Base-by-base conservation (phyloP, 257 asterid species). In the Sherardia arvensis region DNA sequence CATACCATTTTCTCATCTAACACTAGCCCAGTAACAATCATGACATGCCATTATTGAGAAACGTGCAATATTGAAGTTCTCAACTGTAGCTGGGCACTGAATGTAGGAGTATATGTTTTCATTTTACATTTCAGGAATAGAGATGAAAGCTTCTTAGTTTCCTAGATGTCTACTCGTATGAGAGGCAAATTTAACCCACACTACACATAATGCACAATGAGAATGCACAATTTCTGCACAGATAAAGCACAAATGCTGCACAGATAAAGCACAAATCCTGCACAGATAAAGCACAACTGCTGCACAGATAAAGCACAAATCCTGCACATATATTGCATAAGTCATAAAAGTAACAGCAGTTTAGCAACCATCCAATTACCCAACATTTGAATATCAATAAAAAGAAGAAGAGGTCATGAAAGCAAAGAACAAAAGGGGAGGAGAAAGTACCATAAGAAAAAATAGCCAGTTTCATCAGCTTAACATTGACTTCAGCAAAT, bases 401-500 rank as follows among this genome's bases (percentile, higher is more conserved):
- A 15, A 57, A 56, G 40, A 26, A 32, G 12, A 63, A 38, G 5
- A 57, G 59, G 47, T 6, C 17, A 40, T 43, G 30, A 55, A 55
- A 43, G 61, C 21, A 38, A 12, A 30, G 23, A 20, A 18, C 62
- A 45, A 26, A 59, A 45, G 32, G 59, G 56, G 54, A 47, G 57
- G 59, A 59, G 33, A 28, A 59, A n/a, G 8, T 76, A 88, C 97
- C 97, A 51, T 84, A 85, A 56, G 96, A 82, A 69, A 90, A 76
- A 64, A 90, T 88, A 8, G 91, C 79, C 71, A 77, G 94, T 73
- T 83, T 90, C 67, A 93, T 72, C 22, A 93, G 79, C 72, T 69
- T 54, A 78, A 90, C 87, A 76, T 97, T 90, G 71, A 81, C 58
- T 72, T 87, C 95, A 32, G 84, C 88, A 62, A 90, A 90, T 77